A percentile compares a stretch with the other conserved stretches of the same genome.
These are phyloP conservation scores for Piromyces sp. DNA, from an alignment of 192 early-diverging fungal genomes.

Conservation along the genomic window DNA sequence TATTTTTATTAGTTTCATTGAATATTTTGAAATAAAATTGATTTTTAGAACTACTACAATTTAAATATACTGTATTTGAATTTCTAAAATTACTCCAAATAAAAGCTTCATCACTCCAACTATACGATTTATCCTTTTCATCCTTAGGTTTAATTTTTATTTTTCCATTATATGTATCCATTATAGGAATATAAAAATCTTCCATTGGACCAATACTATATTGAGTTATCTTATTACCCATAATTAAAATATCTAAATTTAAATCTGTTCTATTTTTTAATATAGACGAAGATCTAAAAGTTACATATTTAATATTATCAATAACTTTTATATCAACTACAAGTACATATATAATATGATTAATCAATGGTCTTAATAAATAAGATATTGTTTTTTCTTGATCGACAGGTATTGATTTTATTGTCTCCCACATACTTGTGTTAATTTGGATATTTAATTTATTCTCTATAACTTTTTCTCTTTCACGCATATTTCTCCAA, in stretches of 20 bases:
- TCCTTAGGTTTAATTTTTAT: conserved; percentile 67
- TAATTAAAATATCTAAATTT: conserved; percentile 57
- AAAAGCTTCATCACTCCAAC: neutral
- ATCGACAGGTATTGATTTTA: conserved; percentile 78
- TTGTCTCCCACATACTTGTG: conserved; percentile 59
- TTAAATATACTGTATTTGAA: neutral
- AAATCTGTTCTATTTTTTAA: conserved; percentile 67
- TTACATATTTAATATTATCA: conserved; percentile 81
- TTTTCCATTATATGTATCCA: conserved; percentile 58
- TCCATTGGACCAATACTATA: conserved; percentile 50
- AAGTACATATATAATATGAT: conserved; percentile 60
- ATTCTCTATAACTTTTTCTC: neutral
- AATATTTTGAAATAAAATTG: neutral
- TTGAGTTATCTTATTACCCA: conserved; percentile 11
- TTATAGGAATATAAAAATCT: conserved; percentile 70
- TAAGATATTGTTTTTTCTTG: conserved; percentile 68
- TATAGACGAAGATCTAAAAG: conserved; percentile 66
- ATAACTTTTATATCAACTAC: conserved; percentile 74
- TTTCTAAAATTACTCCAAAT: neutral
- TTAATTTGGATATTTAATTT: neutral
- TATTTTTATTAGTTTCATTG: neutral
- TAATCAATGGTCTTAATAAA: conserved; percentile 59
- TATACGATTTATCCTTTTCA: conserved; percentile 7
- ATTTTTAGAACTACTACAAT: neutral
- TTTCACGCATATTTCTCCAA: conserved; percentile 64